Conservation (phyloP, 192 early-diverging fungal genomes). For the Rhizophagus prolifer region DNA sequence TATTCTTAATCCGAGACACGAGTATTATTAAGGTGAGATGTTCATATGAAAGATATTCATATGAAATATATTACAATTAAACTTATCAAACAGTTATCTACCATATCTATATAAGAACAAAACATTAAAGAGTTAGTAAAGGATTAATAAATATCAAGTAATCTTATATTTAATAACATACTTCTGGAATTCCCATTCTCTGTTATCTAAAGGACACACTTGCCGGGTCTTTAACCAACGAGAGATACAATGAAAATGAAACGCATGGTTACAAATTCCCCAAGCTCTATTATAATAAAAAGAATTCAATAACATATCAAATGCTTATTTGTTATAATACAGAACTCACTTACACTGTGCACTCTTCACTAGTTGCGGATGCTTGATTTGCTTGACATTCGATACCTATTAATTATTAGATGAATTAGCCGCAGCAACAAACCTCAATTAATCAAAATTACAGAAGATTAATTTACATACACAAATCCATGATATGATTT, state of each 20-base stretch:
- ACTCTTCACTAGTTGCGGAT: constrained; percentile 87
- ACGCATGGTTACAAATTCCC: constrained; percentile 76
- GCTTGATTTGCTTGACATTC: constrained; percentile 98
- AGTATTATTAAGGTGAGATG: too few relatives aligned
- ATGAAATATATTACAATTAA: too few relatives aligned
- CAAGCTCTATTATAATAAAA: constrained; percentile 1
- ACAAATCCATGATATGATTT: constrained; percentile 99
- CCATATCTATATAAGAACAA: constrained; percentile 11
- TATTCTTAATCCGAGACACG: too few relatives aligned
- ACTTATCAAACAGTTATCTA: neutral
- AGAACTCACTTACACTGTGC: constrained; percentile 78
- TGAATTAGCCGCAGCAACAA: neutral
- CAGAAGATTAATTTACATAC: constrained; percentile 45
- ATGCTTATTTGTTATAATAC: neutral
- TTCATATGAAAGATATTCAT: too few relatives aligned
- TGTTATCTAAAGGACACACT: constrained; percentile 97
- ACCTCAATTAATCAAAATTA: neutral
- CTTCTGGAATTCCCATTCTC: constrained; percentile 99
- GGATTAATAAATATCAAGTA: constrained; percentile 40
- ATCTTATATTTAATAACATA: constrained; percentile 38
- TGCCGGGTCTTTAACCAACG: constrained; percentile 96
- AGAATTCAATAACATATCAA: neutral
- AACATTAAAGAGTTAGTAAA: too few relatives aligned
- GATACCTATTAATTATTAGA: constrained; percentile 57
- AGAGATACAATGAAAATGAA: constrained; percentile 98